Conservation (phyloP, 352 stramenopile genomes). For the Globisporangium takayamanum region DNA sequence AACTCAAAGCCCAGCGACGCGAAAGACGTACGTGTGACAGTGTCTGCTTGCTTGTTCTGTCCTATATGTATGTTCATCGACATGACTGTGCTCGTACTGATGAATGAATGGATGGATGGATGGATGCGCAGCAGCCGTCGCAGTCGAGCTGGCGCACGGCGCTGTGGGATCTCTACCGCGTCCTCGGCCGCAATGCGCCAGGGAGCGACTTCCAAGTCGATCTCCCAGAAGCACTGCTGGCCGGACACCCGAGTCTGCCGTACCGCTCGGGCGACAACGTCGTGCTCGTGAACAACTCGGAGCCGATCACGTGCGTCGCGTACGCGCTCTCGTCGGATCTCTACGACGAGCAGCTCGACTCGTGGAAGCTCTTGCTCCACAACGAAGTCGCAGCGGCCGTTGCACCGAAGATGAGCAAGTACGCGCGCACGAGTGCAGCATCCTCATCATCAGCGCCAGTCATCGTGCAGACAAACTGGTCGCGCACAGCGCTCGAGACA, state of each 20-base stretch:
- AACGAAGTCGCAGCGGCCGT: slow-evolving; percentile 24
- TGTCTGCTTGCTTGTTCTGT: neutral
- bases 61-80: neutral
- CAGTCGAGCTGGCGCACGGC: slow-evolving; percentile 53
- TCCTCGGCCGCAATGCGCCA: slow-evolving; percentile 47
- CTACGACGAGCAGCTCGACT: slow-evolving; percentile 67
- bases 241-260: slow-evolving; percentile 85
- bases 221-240: slow-evolving; percentile 52
- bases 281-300: slow-evolving; percentile 91
- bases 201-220: slow-evolving; percentile 71
- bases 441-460: slow-evolving; percentile 4
- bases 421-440: neutral
- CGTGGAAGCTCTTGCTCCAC: slow-evolving; percentile 59
- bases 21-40: slow-evolving; percentile 37
- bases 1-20: slow-evolving; percentile 7
- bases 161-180: slow-evolving; percentile 61
- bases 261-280: slow-evolving; percentile 85
- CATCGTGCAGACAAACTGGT: slow-evolving; percentile 59
- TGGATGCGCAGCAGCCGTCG: slow-evolving; percentile 3
- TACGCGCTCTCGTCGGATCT: slow-evolving; percentile 92
- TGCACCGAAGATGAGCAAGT: slow-evolving; percentile 10
- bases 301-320: slow-evolving; percentile 92
- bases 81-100: neutral
- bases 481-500: slow-evolving; percentile 44
- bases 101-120: neutral